phyloP scores from a whole-genome alignment of 495 filamentous ascomycete species.

The Daldinia decipiens region DNA sequence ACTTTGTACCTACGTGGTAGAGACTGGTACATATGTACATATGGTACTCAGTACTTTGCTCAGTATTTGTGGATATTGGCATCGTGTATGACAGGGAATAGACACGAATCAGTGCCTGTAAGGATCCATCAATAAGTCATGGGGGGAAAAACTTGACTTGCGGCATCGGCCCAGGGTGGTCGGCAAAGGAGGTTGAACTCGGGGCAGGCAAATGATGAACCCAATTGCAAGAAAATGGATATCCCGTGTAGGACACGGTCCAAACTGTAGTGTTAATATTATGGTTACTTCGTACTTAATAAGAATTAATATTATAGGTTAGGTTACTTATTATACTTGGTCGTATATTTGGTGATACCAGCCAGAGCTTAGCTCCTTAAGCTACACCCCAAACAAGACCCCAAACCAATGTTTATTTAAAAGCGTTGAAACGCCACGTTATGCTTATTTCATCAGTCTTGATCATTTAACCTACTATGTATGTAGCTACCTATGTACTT shows the following conservation, averaged over 20 bases:
- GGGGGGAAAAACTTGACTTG: conserved; percentile 33
- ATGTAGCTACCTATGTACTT: too few relatives aligned
- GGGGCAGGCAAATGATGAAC: conserved; percentile 33
- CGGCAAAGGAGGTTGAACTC: conserved; percentile 28
- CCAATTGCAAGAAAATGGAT: conserved; percentile 5
- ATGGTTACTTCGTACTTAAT: neutral
- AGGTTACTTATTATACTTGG: neutral
- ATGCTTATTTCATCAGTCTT: neutral
- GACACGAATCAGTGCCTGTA: conserved; percentile 37
- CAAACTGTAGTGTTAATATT: neutral
- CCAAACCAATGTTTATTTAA: neutral
- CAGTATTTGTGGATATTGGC: conserved; percentile 34
- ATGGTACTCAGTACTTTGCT: neutral
- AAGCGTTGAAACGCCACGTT: neutral
- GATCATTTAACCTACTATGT: neutral
- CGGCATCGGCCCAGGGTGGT: conserved; percentile 37
- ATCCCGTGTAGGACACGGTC: conserved; percentile 14
- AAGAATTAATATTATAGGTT: neutral
- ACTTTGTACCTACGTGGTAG: conserved; percentile 18
- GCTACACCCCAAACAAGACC: neutral
- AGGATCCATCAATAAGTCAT: conserved; percentile 30
- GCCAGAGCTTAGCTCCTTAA: neutral
- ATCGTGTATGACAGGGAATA: conserved; percentile 39
- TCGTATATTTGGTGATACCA: neutral
- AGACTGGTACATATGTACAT: neutral